These are phyloP conservation scores for Curvularia spicifera DNA, from an alignment of 2,329 filamentous ascomycete species.

Conservation along the genomic window DNA sequence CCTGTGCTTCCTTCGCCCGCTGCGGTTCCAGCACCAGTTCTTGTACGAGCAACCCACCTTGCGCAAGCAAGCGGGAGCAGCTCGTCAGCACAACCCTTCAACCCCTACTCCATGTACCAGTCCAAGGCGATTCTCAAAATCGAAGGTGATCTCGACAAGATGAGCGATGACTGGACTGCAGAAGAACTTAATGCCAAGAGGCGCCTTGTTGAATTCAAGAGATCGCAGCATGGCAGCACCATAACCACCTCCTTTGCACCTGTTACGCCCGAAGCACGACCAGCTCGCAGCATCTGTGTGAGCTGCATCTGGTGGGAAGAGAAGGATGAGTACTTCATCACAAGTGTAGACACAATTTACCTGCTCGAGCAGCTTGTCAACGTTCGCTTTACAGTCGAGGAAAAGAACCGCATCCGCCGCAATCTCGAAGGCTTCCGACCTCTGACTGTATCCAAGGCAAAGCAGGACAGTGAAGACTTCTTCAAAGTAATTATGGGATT, in stretches of 20 bases:
- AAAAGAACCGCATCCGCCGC: conserved; percentile 96
- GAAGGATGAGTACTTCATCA: conserved; percentile 88
- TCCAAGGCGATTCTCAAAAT: conserved; percentile 83
- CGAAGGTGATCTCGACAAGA: conserved; percentile 80
- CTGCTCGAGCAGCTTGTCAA: conserved; percentile 91
- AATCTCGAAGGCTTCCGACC: conserved; percentile 96
- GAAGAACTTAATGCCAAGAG: conserved; percentile 82
- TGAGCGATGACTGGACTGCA: conserved; percentile 81
- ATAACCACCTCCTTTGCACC: conserved; percentile 81
- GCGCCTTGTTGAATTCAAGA: conserved; percentile 86
- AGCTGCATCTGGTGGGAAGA: conserved; percentile 98
- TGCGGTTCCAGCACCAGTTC: conserved; percentile 59
- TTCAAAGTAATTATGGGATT: conserved; percentile 99
- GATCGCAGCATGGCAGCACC: conserved; percentile 80
- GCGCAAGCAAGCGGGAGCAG: conserved; percentile 57
- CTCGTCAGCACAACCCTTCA: conserved; percentile 60
- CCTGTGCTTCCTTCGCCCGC: conserved; percentile 55
- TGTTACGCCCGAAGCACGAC: conserved; percentile 78
- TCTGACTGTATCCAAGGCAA: conserved; percentile 90
- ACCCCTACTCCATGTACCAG: conserved; percentile 81
- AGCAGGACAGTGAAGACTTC: conserved; percentile 91
- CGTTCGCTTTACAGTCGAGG: conserved; percentile 88
- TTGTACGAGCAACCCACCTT: conserved; percentile 72
- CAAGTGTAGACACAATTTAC: conserved; percentile 94
- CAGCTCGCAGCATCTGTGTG: conserved; percentile 86